Conservation (phyloP, 148 eudicot species). For the Rhododendron ovatum region DNA sequence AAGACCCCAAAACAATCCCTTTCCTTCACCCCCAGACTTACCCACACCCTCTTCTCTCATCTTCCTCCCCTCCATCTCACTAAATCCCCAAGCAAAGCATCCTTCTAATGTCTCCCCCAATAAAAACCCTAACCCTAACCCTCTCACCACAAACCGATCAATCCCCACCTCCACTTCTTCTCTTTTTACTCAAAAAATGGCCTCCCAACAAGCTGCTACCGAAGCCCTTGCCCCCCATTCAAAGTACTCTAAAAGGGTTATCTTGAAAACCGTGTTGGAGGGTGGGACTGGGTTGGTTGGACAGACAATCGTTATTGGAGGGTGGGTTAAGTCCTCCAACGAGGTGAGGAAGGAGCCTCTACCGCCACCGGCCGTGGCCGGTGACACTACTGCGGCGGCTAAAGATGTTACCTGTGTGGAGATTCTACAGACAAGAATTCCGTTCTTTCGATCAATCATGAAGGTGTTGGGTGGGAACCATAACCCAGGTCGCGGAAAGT, state of each 20-base stretch:
- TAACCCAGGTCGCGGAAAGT: slow-evolving; percentile 24
- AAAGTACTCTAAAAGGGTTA: slow-evolving; percentile 63
- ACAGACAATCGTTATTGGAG: slow-evolving; percentile 64
- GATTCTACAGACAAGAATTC: slow-evolving; percentile 53
- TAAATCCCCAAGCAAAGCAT: slow-evolving; percentile 37
- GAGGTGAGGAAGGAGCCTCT: slow-evolving; percentile 50
- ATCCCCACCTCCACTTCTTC: not conserved
- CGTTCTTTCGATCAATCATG: slow-evolving; percentile 53
- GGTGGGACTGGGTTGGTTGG: slow-evolving; percentile 55
- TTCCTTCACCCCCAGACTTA: slow-evolving; percentile 30
- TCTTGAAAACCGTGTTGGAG: slow-evolving; percentile 51
- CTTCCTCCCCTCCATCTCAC: slow-evolving; percentile 8
- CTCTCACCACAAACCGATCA: not conserved
- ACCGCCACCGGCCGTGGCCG: slow-evolving; percentile 7
- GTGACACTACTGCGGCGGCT: slow-evolving; percentile 2
- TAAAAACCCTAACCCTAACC: slow-evolving; percentile 18
- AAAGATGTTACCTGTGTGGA: slow-evolving; percentile 65
- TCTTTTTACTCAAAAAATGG: slow-evolving; percentile 18
- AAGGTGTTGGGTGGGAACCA: slow-evolving; percentile 59
- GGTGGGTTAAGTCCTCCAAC: slow-evolving; percentile 88
- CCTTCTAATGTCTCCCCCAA: slow-evolving; percentile 2
- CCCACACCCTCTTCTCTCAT: not conserved
- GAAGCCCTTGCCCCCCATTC: slow-evolving; percentile 27
- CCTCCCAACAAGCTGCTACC: slow-evolving; percentile 16
- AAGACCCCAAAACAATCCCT: slow-evolving; percentile 27